Evolutionary conservation across 2,329 filamentous ascomycete genomes (phyloP), one percentile per base, ranked within the genome.

Genomic region (Penicillium hesseltinei): DNA sequence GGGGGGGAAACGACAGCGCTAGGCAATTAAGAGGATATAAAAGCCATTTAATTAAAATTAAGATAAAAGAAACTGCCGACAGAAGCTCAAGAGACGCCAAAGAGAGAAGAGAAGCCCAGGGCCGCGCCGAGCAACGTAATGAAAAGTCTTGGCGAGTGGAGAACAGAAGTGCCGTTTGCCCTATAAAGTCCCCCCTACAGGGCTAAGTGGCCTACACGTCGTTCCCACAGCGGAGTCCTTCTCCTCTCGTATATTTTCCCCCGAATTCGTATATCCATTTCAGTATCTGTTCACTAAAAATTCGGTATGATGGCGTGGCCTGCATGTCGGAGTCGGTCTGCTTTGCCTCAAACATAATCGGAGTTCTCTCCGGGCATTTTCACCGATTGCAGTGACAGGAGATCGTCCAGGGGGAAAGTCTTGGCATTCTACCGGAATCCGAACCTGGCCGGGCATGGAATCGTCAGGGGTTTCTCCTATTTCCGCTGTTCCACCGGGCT

Each of bases 71-170:
- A 19, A 33, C 31, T 6, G 21, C 25, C n/a, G 11, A 19, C 9
- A 19, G 42, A 21, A 21, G 44, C 35, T 10, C 13, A 57, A 23
- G 21, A 42, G 48, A 54, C 45, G 38, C 15, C 49, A 21, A 46
- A 46, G 51, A 54, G 40, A 19, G 31, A 17, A 35, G n/a, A 38
- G 23, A 45, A 56, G 15, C 2, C 15, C 33, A 15, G 33, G 33
- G 33, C 33, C 33, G 40, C 23, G 47, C 40, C 35, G 52, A 54
- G 46, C 54, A 42, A 59, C 45, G 54, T 58, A 54, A 58, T 36
- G 21, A 49, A 15, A 49, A 33, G 54, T 61, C 68, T 69, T 69
- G 68, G 68, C 68, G 44, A 38, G 54, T 56, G 54, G 68, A 64
- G 68, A 66, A 67, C 56, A 44, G 36, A 63, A 25, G 57, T 54